Evolutionary conservation across 169 alveolate genomes (phyloP), one percentile per base, ranked within the genome.

Genomic region (Cryptosporidium ryanae): DNA sequence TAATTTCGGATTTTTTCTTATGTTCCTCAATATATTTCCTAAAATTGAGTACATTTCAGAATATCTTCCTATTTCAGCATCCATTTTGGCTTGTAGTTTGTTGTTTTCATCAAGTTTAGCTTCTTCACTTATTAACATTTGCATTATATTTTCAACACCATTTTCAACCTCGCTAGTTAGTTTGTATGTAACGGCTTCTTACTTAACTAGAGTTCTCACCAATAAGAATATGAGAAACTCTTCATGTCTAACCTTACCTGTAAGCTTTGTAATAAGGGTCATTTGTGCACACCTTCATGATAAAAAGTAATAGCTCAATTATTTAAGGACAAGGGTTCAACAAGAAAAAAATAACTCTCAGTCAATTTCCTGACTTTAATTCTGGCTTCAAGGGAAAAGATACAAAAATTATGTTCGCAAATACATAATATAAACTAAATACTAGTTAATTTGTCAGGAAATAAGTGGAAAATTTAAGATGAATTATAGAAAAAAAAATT

Each of bases 261-360:
- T 38, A 59, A 13, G 87, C 87, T 25, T 46, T 55, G 46, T 76
- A 59, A 43, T 76, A 76, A 23, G 87, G 87, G 46, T 76, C 87
- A 27, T 76, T 68, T 38, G 46, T 38, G 46, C 8, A 38, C 46
- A 38, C 46, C 8, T 38, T 10, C 46, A 38, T 38, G 46, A 38
- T 38, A 6, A 4, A 38, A 38, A n/a, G n/a, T 38, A 10, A 38
- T 38, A 38, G 8, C 8, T 38, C n/a, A n/a, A n/a, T n/a, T n/a
- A n/a, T n/a, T n/a, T n/a, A n/a, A n/a, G n/a, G n/a, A n/a, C n/a
- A n/a, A n/a, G n/a, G n/a, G n/a, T n/a, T n/a, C n/a, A n/a, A n/a
- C n/a, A n/a, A n/a, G n/a, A n/a, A n/a, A n/a, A n/a, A n/a, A n/a
- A n/a, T n/a, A n/a, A n/a, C n/a, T n/a, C n/a, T n/a, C n/a, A n/a